These are phyloP conservation scores for Skeletonema grethae DNA, from an alignment of 108 stramenopile species.

Conservation along the genomic window DNA sequence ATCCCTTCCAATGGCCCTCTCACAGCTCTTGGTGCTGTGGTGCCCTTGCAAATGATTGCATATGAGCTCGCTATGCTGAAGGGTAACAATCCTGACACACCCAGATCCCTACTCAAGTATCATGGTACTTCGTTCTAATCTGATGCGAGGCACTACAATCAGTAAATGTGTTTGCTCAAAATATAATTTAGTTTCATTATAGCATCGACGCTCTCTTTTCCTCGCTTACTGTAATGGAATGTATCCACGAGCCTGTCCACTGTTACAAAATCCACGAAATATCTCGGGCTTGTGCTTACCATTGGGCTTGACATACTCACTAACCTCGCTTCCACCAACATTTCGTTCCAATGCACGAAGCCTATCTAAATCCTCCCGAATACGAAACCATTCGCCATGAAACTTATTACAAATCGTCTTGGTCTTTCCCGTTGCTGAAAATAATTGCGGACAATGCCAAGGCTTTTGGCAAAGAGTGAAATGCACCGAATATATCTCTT, in stretches of 20 bases:
- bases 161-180: neutral
- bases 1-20: slow-evolving; percentile 79
- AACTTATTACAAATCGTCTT: slow-evolving; percentile 32
- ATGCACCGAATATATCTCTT: slow-evolving; percentile 78
- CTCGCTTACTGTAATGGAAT: slow-evolving; percentile 22
- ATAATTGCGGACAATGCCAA: slow-evolving; percentile 68
- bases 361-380: slow-evolving; percentile 43
- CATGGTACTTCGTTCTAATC: slow-evolving; percentile 67
- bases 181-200: neutral
- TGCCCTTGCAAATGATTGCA: slow-evolving; percentile 84
- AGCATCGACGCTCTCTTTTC: neutral
- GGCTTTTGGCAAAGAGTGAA: slow-evolving; percentile 93
- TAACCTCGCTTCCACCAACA: neutral
- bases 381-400: slow-evolving; percentile 50
- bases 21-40: slow-evolving; percentile 72
- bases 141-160: slow-evolving; percentile 1
- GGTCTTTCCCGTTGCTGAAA: neutral
- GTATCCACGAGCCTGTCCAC: slow-evolving; percentile 34
- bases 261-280: slow-evolving; percentile 51
- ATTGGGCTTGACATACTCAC: slow-evolving; percentile 7
- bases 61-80: slow-evolving; percentile 85
- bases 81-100: slow-evolving; percentile 86
- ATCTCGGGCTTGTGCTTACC: slow-evolving; percentile 39
- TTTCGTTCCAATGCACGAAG: slow-evolving; percentile 4
- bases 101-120: slow-evolving; percentile 83